A percentile compares a stretch with the other conserved stretches of the same genome.
Conservation (phyloP, 176 grass and related monocot species). For the Raddia distichophylla region DNA sequence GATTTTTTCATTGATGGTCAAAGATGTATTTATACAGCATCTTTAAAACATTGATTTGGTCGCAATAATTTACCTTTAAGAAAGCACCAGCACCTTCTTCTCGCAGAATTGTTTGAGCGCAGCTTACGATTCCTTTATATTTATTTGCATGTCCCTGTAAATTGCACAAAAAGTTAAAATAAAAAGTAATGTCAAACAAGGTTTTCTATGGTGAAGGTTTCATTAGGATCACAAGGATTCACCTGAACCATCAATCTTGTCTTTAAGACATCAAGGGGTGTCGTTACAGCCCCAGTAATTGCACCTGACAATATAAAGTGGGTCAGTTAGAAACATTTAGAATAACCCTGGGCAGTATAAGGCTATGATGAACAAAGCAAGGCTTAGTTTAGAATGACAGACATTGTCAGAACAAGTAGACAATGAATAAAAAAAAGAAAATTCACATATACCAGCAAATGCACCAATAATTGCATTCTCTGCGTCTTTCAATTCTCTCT, state of each 20-base stretch:
- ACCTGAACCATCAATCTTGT: slow-evolving; percentile 97
- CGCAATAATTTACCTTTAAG: slow-evolving; percentile 55
- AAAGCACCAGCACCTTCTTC: slow-evolving; percentile 72
- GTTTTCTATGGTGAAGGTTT: not conserved
- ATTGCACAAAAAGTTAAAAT: slow-evolving; percentile 5
- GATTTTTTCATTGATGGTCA: not conserved
- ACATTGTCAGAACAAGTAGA: not conserved
- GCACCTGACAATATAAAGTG: slow-evolving; percentile 52
- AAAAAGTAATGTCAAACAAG: not conserved
- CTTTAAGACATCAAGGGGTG: slow-evolving; percentile 86
- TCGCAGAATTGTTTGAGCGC: slow-evolving; percentile 66
- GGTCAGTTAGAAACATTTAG: not conserved
- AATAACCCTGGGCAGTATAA: not conserved
- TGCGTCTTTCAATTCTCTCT: slow-evolving; percentile 68
- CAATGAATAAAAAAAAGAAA: not conserved
- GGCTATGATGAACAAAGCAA: not conserved
- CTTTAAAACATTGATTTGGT: not conserved
- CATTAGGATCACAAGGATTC: slow-evolving; percentile 17
- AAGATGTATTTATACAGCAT: not conserved
- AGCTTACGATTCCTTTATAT: slow-evolving; percentile 61
- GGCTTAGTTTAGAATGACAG: not conserved
- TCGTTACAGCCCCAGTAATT: slow-evolving; percentile 81
- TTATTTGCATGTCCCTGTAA: slow-evolving; percentile 56
- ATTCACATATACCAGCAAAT: slow-evolving; percentile 63
- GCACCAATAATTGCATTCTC: slow-evolving; percentile 86